Percentiles rank a stretch among this genome's conserved stretches.
These are phyloP conservation scores for Hexamita inflata DNA, from an alignment of 208 protist genomes.

Conservation along the genomic window DNA sequence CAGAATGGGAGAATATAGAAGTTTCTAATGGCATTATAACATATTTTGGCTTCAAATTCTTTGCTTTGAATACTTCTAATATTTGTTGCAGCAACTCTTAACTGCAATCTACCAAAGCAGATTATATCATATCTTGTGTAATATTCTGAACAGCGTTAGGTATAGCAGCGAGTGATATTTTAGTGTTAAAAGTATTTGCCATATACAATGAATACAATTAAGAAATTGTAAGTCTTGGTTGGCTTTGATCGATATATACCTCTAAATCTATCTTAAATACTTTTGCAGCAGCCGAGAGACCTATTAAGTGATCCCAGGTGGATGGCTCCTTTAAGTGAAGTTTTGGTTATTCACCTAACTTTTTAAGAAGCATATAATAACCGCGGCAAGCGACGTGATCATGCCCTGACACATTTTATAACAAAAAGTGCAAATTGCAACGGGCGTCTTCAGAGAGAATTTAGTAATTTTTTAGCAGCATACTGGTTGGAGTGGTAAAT, in stretches of 20 bases:
- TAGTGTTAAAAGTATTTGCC: too few species aligned
- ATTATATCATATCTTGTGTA: too few species aligned
- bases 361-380: not conserved
- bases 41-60: too few species aligned
- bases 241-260: not conserved
- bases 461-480: not conserved
- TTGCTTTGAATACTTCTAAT: too few species aligned
- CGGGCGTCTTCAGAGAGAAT: not conserved
- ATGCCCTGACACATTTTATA: not conserved
- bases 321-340: not conserved
- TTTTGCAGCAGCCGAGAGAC: not conserved
- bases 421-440: not conserved
- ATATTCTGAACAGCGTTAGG: too few species aligned
- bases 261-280: not conserved
- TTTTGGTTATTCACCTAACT: not conserved
- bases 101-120: too few species aligned
- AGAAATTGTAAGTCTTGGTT: too few species aligned
- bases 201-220: too few species aligned
- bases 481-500: not conserved
- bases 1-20: too few species aligned
- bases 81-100: too few species aligned
- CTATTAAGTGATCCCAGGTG: not conserved
- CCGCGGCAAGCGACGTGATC: not conserved
- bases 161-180: too few species aligned
- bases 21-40: too few species aligned